These are phyloP conservation scores for Colletotrichum echinochloae DNA, from an alignment of 2,329 filamentous ascomycete species.

Conservation along the genomic window DNA sequence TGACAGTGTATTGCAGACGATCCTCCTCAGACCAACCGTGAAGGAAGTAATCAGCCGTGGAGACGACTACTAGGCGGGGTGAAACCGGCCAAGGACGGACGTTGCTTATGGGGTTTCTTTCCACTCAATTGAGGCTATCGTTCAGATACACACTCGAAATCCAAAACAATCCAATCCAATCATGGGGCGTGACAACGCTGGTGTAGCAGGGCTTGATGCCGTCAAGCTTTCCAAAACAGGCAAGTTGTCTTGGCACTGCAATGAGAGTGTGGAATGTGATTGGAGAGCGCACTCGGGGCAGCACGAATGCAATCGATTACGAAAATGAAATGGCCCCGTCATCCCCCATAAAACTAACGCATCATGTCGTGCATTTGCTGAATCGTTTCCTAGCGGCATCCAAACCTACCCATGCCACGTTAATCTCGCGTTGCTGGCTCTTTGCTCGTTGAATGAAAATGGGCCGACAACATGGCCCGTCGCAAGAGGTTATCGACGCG, in stretches of 20 bases:
- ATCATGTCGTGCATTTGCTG: not conserved
- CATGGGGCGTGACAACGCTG: too few species aligned
- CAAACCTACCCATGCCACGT: not conserved
- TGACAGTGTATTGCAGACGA: conserved; percentile 64
- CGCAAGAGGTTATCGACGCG: not conserved
- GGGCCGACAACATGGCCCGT: not conserved
- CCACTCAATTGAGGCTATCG: conserved; percentile 32
- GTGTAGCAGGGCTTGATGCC: not conserved
- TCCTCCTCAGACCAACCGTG: conserved; percentile 80
- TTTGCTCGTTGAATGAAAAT: not conserved
- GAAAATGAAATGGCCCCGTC: not conserved
- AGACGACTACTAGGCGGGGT: conserved; percentile 76
- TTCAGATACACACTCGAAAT: conserved; percentile 31
- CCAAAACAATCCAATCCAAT: conserved; percentile 23
- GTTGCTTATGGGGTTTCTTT: conserved; percentile 27
- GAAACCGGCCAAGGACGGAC: conserved; percentile 25
- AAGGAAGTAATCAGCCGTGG: conserved; percentile 91
- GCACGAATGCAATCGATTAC: too few species aligned
- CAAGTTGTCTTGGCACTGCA: not conserved
- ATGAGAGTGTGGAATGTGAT: not conserved
- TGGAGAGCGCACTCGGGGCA: not conserved
- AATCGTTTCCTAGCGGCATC: not conserved
- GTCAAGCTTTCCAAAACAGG: not conserved
- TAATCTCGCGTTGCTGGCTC: not conserved
- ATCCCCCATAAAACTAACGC: too few species aligned